Evolutionary conservation across 1,284 basidiomycete species (phyloP).

Genomic region (Wolfiporia cocos): DNA sequence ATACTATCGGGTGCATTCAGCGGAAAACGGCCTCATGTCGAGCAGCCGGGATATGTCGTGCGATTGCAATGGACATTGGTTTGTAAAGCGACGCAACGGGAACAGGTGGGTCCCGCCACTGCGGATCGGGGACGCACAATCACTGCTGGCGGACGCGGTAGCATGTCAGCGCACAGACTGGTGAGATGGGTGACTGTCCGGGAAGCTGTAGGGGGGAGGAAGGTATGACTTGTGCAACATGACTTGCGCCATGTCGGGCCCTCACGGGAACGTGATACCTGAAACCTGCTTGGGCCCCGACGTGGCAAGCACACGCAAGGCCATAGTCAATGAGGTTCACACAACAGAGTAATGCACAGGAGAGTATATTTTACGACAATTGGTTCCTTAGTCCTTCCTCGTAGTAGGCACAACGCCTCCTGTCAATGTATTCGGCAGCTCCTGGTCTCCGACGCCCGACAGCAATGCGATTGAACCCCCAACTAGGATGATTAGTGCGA

Average conservation of each 20-base stretch:
- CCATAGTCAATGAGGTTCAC: not conserved
- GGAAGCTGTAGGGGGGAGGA: not conserved
- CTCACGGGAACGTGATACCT: not conserved
- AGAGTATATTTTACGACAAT: not conserved
- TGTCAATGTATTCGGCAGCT: slow-evolving; percentile 66
- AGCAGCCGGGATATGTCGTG: no score
- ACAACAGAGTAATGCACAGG: not conserved
- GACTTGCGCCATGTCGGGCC: not conserved
- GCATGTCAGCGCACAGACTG: no score
- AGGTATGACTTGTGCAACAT: not conserved
- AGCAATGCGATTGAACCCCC: slow-evolving; percentile 65
- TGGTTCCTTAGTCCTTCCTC: slow-evolving; percentile 40
- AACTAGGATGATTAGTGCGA: slow-evolving; percentile 58
- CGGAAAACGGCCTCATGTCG: no score
- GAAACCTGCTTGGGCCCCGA: no score
- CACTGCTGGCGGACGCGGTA: no score
- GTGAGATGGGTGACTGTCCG: no score
- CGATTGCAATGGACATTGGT: no score
- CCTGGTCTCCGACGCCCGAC: slow-evolving; percentile 50
- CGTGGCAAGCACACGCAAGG: not conserved
- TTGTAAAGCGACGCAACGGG: no score
- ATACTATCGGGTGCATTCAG: no score
- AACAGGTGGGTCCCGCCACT: no score
- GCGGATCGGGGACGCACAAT: no score
- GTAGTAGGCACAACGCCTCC: slow-evolving; percentile 44